phyloP scores from a whole-genome alignment of 139 green algal genomes.

The Micractinium conductrix region DNA sequence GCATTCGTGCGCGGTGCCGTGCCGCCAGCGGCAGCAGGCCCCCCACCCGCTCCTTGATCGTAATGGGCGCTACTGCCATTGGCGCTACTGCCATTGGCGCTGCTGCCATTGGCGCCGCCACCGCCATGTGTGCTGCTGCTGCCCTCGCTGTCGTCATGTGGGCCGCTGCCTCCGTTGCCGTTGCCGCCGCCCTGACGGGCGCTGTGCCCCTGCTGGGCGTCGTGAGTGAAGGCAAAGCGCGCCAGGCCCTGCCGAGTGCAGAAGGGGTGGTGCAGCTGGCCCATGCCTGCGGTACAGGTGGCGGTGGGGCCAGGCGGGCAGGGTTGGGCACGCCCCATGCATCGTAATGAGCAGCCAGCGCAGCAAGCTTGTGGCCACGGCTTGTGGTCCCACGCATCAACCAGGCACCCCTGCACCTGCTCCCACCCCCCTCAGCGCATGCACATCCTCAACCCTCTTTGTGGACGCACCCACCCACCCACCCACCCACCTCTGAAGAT shows the following conservation, averaged over 20 bases:
- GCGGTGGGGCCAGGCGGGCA: no score
- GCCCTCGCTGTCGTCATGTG: not conserved
- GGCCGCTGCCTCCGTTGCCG: not conserved
- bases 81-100: not conserved
- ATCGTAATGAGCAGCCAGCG: no score
- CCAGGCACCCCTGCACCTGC: no score
- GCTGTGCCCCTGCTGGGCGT: not conserved
- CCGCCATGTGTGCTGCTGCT: not conserved
- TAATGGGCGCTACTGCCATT: not conserved
- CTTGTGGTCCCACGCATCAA: no score
- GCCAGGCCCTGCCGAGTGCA: slow-evolving; percentile 9
- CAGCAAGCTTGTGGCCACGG: no score
- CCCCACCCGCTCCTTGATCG: not conserved
- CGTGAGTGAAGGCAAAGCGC: not conserved
- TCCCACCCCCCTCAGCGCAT: no score
- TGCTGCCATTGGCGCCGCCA: not conserved
- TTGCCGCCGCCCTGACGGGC: not conserved
- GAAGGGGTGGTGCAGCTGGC: slow-evolving; percentile 20
- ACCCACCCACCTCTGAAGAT: slow-evolving; percentile 11
- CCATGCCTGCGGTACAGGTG: slow-evolving; percentile 22
- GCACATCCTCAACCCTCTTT: no score
- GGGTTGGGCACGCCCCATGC: no score
- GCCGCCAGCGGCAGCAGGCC: not conserved
- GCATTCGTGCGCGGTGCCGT: not conserved
- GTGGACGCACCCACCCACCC: not conserved